phyloP scores from a whole-genome alignment of 2,329 filamentous ascomycete genomes.

The Xenoacremonium recifei region DNA sequence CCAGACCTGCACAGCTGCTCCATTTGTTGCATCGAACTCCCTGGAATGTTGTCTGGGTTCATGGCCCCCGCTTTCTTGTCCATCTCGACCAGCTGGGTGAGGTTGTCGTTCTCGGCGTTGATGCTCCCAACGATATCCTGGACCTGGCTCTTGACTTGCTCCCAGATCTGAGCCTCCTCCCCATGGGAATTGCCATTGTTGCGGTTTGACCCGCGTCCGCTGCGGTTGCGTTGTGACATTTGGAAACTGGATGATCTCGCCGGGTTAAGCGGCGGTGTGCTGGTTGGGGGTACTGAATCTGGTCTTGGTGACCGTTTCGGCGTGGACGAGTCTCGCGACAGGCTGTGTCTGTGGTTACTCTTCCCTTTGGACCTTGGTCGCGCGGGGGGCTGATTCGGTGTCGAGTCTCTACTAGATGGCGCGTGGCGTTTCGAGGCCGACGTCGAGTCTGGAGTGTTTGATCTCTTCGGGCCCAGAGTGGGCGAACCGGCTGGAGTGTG shows the following conservation, averaged over 20 bases:
- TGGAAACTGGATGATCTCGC: conserved; percentile 15
- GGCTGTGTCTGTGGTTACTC: conserved; percentile 14
- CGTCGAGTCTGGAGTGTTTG: conserved; percentile 24
- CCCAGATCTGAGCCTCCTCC: conserved; percentile 45
- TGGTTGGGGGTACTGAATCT: conserved; percentile 15
- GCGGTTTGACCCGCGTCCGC: conserved; percentile 42
- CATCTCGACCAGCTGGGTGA: conserved; percentile 36
- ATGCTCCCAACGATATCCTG: conserved; percentile 38
- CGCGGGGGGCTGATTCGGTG: conserved; percentile 18
- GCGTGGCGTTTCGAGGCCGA: conserved; percentile 21
- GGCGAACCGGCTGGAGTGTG: conserved; percentile 17
- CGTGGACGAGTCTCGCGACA: conserved; percentile 18
- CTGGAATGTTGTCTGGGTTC: conserved; percentile 36
- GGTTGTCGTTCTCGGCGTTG: conserved; percentile 42
- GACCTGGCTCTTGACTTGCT: conserved; percentile 38
- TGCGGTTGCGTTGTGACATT: conserved; percentile 46
- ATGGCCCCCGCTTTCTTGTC: conserved; percentile 41
- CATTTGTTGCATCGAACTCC: conserved; percentile 40
- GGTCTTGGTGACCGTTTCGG: conserved; percentile 23
- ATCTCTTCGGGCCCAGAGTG: conserved; percentile 13
- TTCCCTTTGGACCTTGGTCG: conserved; percentile 19
- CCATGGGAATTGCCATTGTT: conserved; percentile 43
- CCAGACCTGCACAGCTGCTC: conserved; percentile 42
- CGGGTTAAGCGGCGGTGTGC: conserved; percentile 21
- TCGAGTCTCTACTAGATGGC: conserved; percentile 26